Percentiles rank a stretch among this genome's conserved stretches.
These are phyloP conservation scores for Coprinellus micaceus DNA, from an alignment of 768 basidiomycete species.

Conservation along the genomic window DNA sequence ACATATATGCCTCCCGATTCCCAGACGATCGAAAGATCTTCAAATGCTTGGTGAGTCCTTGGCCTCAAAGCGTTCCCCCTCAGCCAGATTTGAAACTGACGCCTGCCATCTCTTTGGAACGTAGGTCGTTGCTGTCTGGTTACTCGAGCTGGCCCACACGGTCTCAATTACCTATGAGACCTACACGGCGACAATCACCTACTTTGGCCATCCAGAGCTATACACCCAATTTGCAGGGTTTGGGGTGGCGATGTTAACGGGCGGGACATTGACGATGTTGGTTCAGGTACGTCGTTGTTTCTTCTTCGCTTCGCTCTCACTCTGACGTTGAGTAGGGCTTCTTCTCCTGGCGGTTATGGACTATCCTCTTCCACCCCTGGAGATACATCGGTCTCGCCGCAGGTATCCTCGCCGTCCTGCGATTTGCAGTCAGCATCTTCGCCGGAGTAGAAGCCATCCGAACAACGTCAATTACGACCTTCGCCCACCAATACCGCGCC, in stretches of 20 bases:
- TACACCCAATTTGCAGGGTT: conserved; percentile 20
- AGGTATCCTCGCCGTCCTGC: conserved; percentile 20
- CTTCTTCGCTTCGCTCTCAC: background rate
- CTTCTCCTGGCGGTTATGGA: conserved; percentile 28
- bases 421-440: conserved; percentile 26
- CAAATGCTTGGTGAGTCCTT: background rate
- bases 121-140: conserved; percentile 1
- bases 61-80: background rate
- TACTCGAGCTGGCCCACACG: conserved; percentile 27
- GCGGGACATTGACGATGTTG: conserved; percentile 26
- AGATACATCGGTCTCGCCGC: conserved; percentile 24
- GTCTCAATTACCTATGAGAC: conserved; percentile 24
- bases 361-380: conserved; percentile 24
- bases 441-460: conserved; percentile 22
- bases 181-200: conserved; percentile 28
- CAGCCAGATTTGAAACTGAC: background rate
- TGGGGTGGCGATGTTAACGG: conserved; percentile 21
- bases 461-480: conserved; percentile 16
- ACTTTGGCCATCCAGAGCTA: conserved; percentile 20
- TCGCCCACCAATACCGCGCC: conserved; percentile 24
- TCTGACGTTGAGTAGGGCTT: conserved; percentile 20
- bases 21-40: conserved; percentile 7
- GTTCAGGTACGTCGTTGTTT: conserved; percentile 20
- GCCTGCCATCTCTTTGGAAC: background rate
- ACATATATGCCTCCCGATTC: conserved; percentile 13